Evolutionary conservation across 305 asterid species (phyloP), one percentile per base, ranked within the genome.

Genomic region (Fraxinus paxiana): DNA sequence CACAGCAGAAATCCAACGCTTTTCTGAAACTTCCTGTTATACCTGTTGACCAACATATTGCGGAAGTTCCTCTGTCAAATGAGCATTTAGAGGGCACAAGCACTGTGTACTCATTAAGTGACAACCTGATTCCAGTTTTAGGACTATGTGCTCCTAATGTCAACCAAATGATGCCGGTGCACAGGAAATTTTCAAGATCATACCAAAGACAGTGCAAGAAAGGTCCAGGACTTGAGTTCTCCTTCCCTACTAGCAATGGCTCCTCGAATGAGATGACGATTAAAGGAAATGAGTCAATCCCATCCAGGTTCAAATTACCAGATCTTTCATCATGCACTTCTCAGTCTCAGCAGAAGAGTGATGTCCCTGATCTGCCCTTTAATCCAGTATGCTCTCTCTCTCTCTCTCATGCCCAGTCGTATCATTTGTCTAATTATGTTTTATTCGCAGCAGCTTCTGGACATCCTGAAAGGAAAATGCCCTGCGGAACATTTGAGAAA

Each of bases 141-240:
- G 98, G 99, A 82, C 88, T 94, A 7, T 89, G 99, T 89, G 99
- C 98, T 10, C 98, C 99, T 79, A 94, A 94, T 88, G 98, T 97
- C 18, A 87, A 85, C 77, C 89, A 77, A 75, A 82, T 72, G 86
- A 97, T 90, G 86, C 71, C 84, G 15, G 69, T 59, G 69, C 15
- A 59, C 15, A 59, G 69, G 69, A 59, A 20, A 59, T 59, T 81
- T 81, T 80, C 85, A 61, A 48, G 31, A 20, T 59, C 31, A 20
- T 59, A 59, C 22, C 69, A 20, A 59, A 59, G 69, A 20, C 69
- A 8, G 31, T 59, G 24, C 69, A 59, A 20, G 69, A 20, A 59
- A 59, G 15, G 31, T 28, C 31, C 15, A 20, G 69, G 10, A 59
- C 69, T 59, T 2, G 69, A 59, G 30, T 59, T 20, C 30, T 20